Conservation (phyloP, 345 rosid species). For the Moricandia moricandioides region DNA sequence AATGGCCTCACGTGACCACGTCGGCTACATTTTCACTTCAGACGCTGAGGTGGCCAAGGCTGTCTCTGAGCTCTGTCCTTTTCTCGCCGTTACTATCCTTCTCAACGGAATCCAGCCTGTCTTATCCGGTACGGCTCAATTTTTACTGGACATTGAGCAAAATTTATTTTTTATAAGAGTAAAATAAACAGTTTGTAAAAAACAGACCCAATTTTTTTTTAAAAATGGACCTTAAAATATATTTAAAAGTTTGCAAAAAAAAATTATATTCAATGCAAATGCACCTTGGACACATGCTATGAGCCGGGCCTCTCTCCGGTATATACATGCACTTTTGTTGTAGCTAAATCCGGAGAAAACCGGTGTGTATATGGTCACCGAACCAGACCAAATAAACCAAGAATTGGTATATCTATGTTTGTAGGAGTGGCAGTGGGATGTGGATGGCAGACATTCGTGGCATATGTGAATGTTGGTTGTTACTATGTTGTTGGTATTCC, state of each 20-base stretch:
- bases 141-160: no score
- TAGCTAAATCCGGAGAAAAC: background rate
- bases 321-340: no score
- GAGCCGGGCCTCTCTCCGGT: no score
- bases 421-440: constrained; percentile 76
- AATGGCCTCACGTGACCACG: constrained; percentile 35
- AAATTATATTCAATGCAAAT: no score
- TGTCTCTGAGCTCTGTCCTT: constrained; percentile 61
- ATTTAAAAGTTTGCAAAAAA: no score
- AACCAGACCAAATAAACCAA: background rate
- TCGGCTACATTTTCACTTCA: constrained; percentile 56
- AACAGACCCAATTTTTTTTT: no score
- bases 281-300: no score
- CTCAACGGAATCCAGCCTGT: constrained; percentile 71
- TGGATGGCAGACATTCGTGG: constrained; percentile 74
- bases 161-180: no score
- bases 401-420: background rate
- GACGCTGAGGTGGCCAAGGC: constrained; percentile 57
- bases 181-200: no score
- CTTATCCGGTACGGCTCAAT: constrained; percentile 40
- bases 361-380: background rate
- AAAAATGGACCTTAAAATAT: no score
- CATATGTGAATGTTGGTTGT: constrained; percentile 58
- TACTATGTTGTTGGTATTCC: constrained; percentile 62
- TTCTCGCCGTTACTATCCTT: constrained; percentile 52